Percentiles rank a stretch among this genome's conserved stretches.
Conservation (phyloP, 2,329 filamentous ascomycete species). For the Furcasterigmium sp. region DNA sequence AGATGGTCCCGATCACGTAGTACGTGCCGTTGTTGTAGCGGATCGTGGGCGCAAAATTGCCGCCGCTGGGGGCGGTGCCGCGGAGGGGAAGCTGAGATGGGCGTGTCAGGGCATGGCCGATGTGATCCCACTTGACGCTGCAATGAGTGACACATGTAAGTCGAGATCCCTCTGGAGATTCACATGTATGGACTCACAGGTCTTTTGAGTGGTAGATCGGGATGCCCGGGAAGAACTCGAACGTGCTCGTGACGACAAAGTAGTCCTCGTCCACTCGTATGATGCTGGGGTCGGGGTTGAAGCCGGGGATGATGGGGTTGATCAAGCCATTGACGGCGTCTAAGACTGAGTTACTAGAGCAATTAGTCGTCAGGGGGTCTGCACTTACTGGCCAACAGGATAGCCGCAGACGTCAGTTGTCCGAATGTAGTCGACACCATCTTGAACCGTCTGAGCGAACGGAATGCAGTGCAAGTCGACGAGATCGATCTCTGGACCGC, state of each 20-base stretch:
- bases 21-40: conserved; percentile 9
- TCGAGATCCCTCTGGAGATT: too few species aligned
- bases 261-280: conserved; percentile 9
- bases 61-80: conserved; percentile 11
- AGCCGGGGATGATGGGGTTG: conserved; percentile 11
- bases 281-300: conserved; percentile 11
- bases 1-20: conserved; percentile 9
- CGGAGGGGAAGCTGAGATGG: conserved; percentile 10
- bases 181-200: conserved; percentile 6
- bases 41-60: conserved; percentile 10
- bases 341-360: not conserved
- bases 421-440: too few species aligned
- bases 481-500: too few species aligned
- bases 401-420: too few species aligned
- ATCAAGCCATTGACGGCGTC: conserved; percentile 1
- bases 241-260: conserved; percentile 10
- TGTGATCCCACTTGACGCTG: conserved; percentile 11
- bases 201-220: conserved; percentile 11
- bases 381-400: too few species aligned
- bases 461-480: too few species aligned
- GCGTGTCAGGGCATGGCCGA: conserved; percentile 9
- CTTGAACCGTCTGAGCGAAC: too few species aligned
- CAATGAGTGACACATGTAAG: rapidly evolving
- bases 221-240: conserved; percentile 11
- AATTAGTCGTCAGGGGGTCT: not conserved